Evolutionary conservation across 495 filamentous ascomycete species (phyloP), one percentile per base, ranked within the genome.

Genomic region (Penicillium fimorum): DNA sequence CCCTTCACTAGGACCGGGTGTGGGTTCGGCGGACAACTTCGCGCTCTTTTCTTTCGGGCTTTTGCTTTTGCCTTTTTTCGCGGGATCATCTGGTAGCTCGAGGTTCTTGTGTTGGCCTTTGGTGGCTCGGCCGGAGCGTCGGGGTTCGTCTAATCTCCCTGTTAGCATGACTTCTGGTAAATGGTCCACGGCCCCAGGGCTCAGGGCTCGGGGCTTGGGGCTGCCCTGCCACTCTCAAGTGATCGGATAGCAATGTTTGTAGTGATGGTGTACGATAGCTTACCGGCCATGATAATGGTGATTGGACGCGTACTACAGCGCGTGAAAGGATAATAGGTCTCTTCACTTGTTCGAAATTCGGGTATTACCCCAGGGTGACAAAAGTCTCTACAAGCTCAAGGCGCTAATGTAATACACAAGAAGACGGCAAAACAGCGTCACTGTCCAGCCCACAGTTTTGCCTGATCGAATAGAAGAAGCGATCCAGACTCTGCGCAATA

Each of bases 41-140:
- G 77, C 61, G 49, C 65, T 65, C 54, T 83, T 84, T 56, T 75
- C 78, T 69, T 69, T 84, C 71, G 59, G 76, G 60, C 70, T 76
- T 78, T 81, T 90, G 74, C 69, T 77, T 75, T 80, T 89, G 17
- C 76, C 70, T 61, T 87, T 90, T 67, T 82, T 79, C 38, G 76
- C 67, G n/a, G 76, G 66, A 18, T 79, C 71, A 57, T 91, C 86
- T 60, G 87, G 77, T 51, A 82, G 61, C 62, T 93, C 86, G 56
- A 87, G 82, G 58, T 87, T 88, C 69, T 95, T 96, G 75, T 98
- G 92, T 62, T 96, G 91, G 66, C 94, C 94, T 68, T 97, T 97
- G 44, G 93, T 98, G 60, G 92, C 89, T 60, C 94, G 87, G 47
- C 92, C 92, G 15, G 94, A 97, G 67, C 95, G 88, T 73, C 94